These are phyloP conservation scores for Buddleja alternifolia DNA, from an alignment of 257 asterid genomes.

Conservation along the genomic window DNA sequence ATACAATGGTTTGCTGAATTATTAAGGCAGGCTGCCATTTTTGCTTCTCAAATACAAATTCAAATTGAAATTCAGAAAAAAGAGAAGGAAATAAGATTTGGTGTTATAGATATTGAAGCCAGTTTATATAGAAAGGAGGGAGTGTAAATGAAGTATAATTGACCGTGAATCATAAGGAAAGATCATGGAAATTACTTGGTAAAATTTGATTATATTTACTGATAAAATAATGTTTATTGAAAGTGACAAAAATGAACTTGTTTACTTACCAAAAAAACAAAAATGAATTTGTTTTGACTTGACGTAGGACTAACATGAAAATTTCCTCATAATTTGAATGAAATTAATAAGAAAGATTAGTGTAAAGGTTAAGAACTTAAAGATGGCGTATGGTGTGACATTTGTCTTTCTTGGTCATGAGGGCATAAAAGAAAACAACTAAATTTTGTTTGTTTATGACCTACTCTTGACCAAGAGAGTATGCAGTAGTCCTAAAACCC, in stretches of 20 bases:
- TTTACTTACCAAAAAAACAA: too few species aligned
- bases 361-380: not conserved
- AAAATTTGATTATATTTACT: conserved; percentile 13
- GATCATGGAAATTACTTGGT: conserved; percentile 19
- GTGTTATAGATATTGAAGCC: not conserved
- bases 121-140: conserved; percentile 29
- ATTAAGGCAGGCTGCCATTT: conserved; percentile 41
- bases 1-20: conserved; percentile 8
- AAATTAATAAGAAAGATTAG: not conserved
- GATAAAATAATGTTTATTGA: conserved; percentile 16
- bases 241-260: too few species aligned
- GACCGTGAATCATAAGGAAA: conserved; percentile 22
- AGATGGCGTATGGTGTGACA: conserved; percentile 43
- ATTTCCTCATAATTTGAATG: not conserved
- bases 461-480: too few species aligned
- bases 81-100: not conserved
- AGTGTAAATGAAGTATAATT: not conserved
- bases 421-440: too few species aligned
- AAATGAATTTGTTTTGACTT: conserved; percentile 1
- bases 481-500: too few species aligned
- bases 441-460: too few species aligned
- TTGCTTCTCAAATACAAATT: not conserved
- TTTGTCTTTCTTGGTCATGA: not conserved
- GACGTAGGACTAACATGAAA: conserved; percentile 2
- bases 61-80: not conserved